Evolutionary conservation across 495 filamentous ascomycete species (phyloP), one percentile per base, ranked within the genome.

Genomic region (Aspergillus egyptiacus): DNA sequence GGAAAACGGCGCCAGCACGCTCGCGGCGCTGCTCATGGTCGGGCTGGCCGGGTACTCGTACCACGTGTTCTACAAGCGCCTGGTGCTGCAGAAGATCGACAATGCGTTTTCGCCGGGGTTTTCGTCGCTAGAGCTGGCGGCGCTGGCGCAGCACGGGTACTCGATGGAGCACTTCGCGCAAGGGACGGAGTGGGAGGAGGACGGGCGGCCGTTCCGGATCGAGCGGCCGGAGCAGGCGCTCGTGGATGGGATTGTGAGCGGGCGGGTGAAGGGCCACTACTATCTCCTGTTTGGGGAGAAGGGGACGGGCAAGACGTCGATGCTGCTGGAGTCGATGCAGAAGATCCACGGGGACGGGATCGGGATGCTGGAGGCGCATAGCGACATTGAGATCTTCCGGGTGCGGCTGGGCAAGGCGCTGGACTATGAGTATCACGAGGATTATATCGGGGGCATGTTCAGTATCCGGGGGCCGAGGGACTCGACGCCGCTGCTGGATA

Each of bases 401-500:
- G 81, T 96, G 27, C 74, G 93, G 9, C 74, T 98, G 6, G 93
- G 93, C 10, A 95, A 95, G 65, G 87, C 91, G 1, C 71, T 97
- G 17, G 91, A 98, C 60, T 98, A 87, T 62, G 93, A 98, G 53
- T 98, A 88, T 50, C 81, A 86, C 51, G 82, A 79, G 48, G 75
- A 79, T 66, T 97, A 98, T 61, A 95, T 98, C 42, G 93, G 93
- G 18, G 84, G 83, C n/a, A 82, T 97, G 25, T 98, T 98, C 70
- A 91, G 85, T 49, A 95, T 97, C 52, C 80, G 87, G 20, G 93
- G 93, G 0, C 93, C 94, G 1, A 79, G 93, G n/a, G 93, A 98
- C 55, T 87, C 87, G 2, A 91, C 86, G 0, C 86, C 93, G 2
- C 63, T 98, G 14, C 71, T 98, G 11, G 93, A 98, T 57, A 95